Evolutionary conservation across 139 green algal genomes (phyloP).

Genomic region (Mesotaenium endlicherianum): DNA sequence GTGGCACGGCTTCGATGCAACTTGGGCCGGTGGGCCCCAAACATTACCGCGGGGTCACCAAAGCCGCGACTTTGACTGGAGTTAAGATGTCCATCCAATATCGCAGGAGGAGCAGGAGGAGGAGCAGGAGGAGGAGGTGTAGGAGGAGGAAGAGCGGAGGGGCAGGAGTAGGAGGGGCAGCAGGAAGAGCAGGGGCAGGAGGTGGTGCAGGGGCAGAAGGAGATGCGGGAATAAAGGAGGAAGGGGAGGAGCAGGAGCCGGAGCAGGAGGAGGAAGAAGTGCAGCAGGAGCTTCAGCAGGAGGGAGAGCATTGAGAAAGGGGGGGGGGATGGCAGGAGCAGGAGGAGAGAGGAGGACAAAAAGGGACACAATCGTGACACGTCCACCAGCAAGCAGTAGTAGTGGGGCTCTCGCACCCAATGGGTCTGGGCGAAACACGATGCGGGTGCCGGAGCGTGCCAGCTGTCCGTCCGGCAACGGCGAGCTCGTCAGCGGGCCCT

Average conservation of each 20-base stretch:
- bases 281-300: neutral
- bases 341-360: neutral
- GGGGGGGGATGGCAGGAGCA: neutral
- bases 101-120: too few species aligned
- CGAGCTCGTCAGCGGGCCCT: conserved; percentile 4
- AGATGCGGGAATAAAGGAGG: neutral
- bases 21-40: too few species aligned
- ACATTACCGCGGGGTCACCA: too few species aligned
- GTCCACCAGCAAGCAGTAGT: conserved; percentile 64
- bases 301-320: neutral
- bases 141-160: too few species aligned
- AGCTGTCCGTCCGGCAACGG: neutral
- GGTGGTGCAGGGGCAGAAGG: too few species aligned
- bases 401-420: neutral
- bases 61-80: too few species aligned
- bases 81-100: too few species aligned
- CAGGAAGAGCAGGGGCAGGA: too few species aligned
- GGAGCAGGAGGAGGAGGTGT: too few species aligned
- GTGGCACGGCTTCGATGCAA: too few species aligned
- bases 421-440: conserved; percentile 84
- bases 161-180: too few species aligned
- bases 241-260: too few species aligned
- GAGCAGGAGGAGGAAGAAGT: neutral
- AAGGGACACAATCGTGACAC: neutral
- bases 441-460: conserved; percentile 62